Conservation (phyloP, 345 rosid species). For the Tarenaya hassleriana region DNA sequence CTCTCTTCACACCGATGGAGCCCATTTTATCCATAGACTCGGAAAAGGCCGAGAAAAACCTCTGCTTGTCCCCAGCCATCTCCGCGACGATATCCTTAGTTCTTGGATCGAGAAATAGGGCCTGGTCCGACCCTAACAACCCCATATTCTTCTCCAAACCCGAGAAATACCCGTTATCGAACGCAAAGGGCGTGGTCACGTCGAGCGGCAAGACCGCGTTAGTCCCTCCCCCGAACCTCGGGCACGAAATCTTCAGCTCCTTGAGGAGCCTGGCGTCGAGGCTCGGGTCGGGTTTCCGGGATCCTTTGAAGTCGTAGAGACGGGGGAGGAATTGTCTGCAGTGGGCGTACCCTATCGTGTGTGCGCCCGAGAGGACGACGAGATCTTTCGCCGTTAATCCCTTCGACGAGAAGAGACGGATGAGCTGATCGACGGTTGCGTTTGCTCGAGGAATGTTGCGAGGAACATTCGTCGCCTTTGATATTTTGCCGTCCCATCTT, state of each 20-base stretch:
- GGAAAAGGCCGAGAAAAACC: slow-evolving; percentile 62
- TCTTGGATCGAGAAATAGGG: slow-evolving; percentile 47
- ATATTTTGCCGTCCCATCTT: slow-evolving; percentile 69
- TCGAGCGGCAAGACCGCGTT: slow-evolving; percentile 47
- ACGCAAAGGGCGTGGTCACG: slow-evolving; percentile 52
- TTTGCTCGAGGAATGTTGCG: slow-evolving; percentile 40
- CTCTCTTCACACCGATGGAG: slow-evolving; percentile 54
- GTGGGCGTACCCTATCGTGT: slow-evolving; percentile 70
- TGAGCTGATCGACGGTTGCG: slow-evolving; percentile 31
- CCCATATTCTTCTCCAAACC: slow-evolving; percentile 80
- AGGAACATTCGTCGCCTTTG: slow-evolving; percentile 48
- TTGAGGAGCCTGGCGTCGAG: slow-evolving; percentile 67
- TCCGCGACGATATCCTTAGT: slow-evolving; percentile 56
- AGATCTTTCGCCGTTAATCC: slow-evolving; percentile 53
- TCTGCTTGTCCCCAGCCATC: slow-evolving; percentile 45
- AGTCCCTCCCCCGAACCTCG: too few relatives aligned
- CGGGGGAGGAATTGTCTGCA: slow-evolving; percentile 52
- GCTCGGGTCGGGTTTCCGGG: slow-evolving; percentile 79
- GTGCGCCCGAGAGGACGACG: slow-evolving; percentile 90
- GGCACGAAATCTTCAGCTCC: slow-evolving; percentile 44
- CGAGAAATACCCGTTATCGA: slow-evolving; percentile 81
- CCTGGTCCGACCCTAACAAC: slow-evolving; percentile 82
- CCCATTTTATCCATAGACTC: slow-evolving; percentile 69
- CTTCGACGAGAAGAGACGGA: slow-evolving; percentile 38
- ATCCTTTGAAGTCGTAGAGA: too few relatives aligned